phyloP scores from a whole-genome alignment of 495 filamentous ascomycete genomes.

The Hypoxylon fuscum region DNA sequence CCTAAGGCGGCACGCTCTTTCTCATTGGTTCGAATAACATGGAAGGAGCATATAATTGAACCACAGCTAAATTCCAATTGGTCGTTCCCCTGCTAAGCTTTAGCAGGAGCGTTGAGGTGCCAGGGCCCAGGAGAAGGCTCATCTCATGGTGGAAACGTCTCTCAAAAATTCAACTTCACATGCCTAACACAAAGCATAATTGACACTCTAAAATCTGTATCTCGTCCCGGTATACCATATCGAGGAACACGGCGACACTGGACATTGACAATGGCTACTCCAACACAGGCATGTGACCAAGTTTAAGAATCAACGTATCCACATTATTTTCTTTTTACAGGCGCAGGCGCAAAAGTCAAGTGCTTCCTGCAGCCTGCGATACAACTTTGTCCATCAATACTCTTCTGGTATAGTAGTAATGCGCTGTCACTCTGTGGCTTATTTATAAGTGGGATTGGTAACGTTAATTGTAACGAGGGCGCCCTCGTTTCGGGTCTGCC shows the following conservation, averaged over 20 bases:
- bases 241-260: neutral
- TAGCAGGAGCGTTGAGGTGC: no score
- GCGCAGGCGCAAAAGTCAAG: conserved; percentile 28
- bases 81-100: no score
- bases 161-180: no score
- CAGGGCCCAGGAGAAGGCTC: no score
- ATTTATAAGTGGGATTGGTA: conserved; percentile 3
- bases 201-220: neutral
- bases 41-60: neutral
- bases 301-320: conserved; percentile 6
- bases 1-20: neutral
- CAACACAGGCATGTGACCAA: conserved; percentile 41
- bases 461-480: neutral
- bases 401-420: conserved; percentile 20
- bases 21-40: neutral
- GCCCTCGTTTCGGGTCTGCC: conserved; percentile 1
- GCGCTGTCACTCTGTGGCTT: conserved; percentile 16
- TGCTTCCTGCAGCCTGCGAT: conserved; percentile 40
- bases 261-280: conserved; percentile 10
- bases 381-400: conserved; percentile 30
- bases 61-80: no score
- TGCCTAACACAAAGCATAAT: no score
- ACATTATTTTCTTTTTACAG: conserved; percentile 1
- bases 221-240: neutral
- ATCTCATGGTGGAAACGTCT: no score